phyloP scores from a whole-genome alignment of 495 filamentous ascomycete genomes.

The Daldinia loculata region DNA sequence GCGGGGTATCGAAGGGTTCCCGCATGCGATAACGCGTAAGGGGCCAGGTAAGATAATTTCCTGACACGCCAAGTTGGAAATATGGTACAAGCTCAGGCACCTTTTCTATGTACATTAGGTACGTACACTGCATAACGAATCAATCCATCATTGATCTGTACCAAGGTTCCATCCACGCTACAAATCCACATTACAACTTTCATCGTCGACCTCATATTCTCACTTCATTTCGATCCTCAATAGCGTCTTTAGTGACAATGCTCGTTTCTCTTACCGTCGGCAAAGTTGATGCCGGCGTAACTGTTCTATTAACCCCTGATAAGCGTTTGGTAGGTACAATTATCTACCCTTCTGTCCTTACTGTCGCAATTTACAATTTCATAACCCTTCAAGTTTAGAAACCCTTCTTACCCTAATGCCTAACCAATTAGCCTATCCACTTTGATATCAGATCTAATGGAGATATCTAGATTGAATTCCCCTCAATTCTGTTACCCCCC shows the following conservation, averaged over 20 bases:
- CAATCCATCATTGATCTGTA: slow-evolving; percentile 5
- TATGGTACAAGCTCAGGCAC: slow-evolving; percentile 10
- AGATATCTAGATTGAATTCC: slow-evolving; percentile 89
- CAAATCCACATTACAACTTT: slow-evolving; percentile 1
- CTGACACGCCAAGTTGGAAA: slow-evolving; percentile 24
- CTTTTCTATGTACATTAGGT: background rate
- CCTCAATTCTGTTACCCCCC: slow-evolving; percentile 93
- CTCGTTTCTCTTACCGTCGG: slow-evolving; percentile 97
- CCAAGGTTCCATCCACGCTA: slow-evolving; percentile 4
- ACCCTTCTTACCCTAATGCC: background rate
- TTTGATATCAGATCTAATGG: slow-evolving; percentile 14
- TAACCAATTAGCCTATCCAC: slow-evolving; percentile 5
- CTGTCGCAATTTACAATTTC: slow-evolving; percentile 20
- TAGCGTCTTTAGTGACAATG: slow-evolving; percentile 63
- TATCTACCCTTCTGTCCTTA: slow-evolving; percentile 1
- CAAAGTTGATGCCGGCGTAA: slow-evolving; percentile 98
- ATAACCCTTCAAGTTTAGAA: background rate
- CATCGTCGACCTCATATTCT: slow-evolving; percentile 1
- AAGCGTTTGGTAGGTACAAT: slow-evolving; percentile 82
- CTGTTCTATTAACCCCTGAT: slow-evolving; percentile 94
- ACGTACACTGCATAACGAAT: background rate
- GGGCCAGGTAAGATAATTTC: slow-evolving; percentile 10
- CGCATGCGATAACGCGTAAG: slow-evolving; percentile 3
- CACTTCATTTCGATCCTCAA: slow-evolving; percentile 5
- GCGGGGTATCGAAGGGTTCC: slow-evolving; percentile 13